A percentile compares a stretch with the other conserved stretches of the same genome.
Conservation (phyloP, 2,329 filamentous ascomycete species). For the Cadophora gregata region DNA sequence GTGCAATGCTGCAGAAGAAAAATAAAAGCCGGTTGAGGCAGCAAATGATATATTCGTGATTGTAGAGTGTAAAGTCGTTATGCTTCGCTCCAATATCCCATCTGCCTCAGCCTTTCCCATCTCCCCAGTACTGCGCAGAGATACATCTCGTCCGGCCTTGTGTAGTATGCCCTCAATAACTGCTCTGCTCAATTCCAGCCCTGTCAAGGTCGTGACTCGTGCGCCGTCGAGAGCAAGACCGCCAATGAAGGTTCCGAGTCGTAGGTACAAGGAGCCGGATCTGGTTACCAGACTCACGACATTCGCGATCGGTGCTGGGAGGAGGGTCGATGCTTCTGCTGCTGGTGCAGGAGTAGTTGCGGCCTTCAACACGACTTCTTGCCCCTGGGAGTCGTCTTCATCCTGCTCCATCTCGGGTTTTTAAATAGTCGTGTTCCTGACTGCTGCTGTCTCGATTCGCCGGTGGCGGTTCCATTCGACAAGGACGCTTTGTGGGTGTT, state of each 20-base stretch:
- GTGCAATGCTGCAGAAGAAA: constrained; percentile 61
- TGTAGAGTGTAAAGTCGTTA: constrained; percentile 61
- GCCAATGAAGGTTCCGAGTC: constrained; percentile 47
- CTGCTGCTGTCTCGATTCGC: not conserved
- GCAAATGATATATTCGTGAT: constrained; percentile 66
- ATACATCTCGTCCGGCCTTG: constrained; percentile 46
- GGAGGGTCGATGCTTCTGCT: constrained; percentile 52
- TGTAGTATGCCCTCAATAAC: constrained; percentile 47
- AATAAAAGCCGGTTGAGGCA: constrained; percentile 64
- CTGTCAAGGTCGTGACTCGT: constrained; percentile 47
- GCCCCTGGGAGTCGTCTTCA: constrained; percentile 32
- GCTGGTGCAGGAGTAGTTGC: constrained; percentile 4
- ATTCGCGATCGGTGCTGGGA: constrained; percentile 62
- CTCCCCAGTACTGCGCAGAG: constrained; percentile 45
- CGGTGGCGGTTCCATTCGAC: constrained; percentile 18
- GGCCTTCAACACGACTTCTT: constrained; percentile 11
- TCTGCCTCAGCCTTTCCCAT: constrained; percentile 60
- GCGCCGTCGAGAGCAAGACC: constrained; percentile 46
- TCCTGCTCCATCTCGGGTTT: constrained; percentile 38
- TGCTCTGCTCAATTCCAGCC: constrained; percentile 47
- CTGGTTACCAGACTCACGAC: constrained; percentile 65
- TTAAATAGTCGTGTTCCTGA: not conserved
- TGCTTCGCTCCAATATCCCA: constrained; percentile 60
- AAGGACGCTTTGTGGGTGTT: not conserved
- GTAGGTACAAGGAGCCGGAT: constrained; percentile 58